Base-by-base conservation (phyloP, 2,329 filamentous ascomycete genomes). In the Phialophora verrucosa region DNA sequence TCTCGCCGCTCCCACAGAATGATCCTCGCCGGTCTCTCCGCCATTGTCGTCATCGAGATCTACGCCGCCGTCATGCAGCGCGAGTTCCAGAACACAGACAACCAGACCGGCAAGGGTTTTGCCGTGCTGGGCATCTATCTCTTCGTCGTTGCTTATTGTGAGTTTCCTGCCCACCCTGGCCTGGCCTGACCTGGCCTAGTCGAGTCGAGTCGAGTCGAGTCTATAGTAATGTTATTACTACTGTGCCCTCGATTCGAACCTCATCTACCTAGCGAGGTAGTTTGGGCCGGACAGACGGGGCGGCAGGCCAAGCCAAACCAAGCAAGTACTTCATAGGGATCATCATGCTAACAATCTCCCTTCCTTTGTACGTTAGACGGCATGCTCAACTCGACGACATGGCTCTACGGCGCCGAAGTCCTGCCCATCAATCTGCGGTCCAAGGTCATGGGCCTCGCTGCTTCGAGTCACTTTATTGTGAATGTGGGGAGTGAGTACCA, bases 341-440 rank as follows among this genome's bases (percentile, higher is more conserved):
- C 6, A 11, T 29, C 1, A 51, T 10, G 49, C 49, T 53, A 27
- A 53, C 12, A 44, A 29, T 20, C 27, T 38, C 6, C 12, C 57
- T 10, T 4, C 42, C 47, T 32, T 20, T 20, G 14, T 5, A 42
- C 5, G 14, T 27, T 35, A 61, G 67, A 70, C 27, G 68, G 68
- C 51, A 65, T 67, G 56, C 51, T 69, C 1, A 67, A 67, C 78
- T 92, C 91, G 67, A 88, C 86, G 64, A 96, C 92, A 70, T 96
- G 92, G 92, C 92, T 92, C 58, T 91, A 91, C 11, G 90, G 83
- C 59, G 84, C 84, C 76, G 92, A 96, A 83, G 90, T 95, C 79
- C 96, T 91, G 86, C 91, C 92, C 62, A 87, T 96, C 63, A 91
- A 91, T 68, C 93, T 96, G 79, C 91, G 93, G 74, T 91, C 92